phyloP scores from a whole-genome alignment of 257 asterid genomes.

The Prunella vulgaris region DNA sequence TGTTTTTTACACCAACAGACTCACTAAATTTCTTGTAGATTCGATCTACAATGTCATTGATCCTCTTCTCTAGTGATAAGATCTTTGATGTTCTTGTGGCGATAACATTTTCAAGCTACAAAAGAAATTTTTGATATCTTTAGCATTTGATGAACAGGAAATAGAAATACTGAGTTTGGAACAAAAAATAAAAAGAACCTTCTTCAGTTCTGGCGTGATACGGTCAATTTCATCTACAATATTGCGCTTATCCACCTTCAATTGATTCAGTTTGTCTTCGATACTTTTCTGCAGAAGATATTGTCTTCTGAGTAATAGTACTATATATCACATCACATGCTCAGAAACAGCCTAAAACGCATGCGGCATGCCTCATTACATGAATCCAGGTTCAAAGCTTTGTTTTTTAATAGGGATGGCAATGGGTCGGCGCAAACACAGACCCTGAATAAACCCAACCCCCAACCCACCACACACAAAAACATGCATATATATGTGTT shows the following conservation, averaged over 20 bases:
- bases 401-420: not conserved
- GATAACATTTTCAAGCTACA: slow-evolving; percentile 71
- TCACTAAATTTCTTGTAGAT: slow-evolving; percentile 84
- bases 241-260: slow-evolving; percentile 70
- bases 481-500: too few relatives aligned
- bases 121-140: slow-evolving; percentile 9
- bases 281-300: slow-evolving; percentile 71
- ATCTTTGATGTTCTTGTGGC: slow-evolving; percentile 52
- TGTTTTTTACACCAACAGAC: slow-evolving; percentile 89
- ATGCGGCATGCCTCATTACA: not conserved
- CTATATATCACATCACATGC: not conserved
- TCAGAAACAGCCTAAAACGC: slow-evolving; percentile 2
- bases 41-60: slow-evolving; percentile 80
- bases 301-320: slow-evolving; percentile 11
- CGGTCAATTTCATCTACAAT: slow-evolving; percentile 71
- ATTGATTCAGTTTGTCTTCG: slow-evolving; percentile 72
- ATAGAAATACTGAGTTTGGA: slow-evolving; percentile 12
- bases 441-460: not conserved
- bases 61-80: slow-evolving; percentile 51
- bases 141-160: slow-evolving; percentile 8
- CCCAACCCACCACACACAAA: not conserved
- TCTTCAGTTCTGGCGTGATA: slow-evolving; percentile 65
- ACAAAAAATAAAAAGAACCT: slow-evolving; percentile 40
- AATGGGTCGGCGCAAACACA: not conserved
- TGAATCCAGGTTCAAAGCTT: slow-evolving; percentile 4